A percentile compares a stretch with the other conserved stretches of the same genome.
These are phyloP conservation scores for Heliophila coronopifolia DNA, from an alignment of 441 rosid species.

Conservation along the genomic window DNA sequence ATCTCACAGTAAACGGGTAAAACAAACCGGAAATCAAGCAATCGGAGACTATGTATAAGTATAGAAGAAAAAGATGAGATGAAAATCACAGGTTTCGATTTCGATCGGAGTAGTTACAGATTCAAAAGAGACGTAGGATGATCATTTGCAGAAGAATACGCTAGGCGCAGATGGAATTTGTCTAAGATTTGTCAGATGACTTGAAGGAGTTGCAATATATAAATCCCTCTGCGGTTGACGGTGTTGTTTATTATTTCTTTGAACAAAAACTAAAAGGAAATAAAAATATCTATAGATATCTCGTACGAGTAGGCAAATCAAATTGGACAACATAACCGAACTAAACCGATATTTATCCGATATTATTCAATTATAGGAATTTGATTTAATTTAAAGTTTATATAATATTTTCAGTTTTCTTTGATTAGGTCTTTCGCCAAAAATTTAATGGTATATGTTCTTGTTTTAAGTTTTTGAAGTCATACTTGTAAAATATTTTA, in stretches of 20 bases:
- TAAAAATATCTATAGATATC: no score
- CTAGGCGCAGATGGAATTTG: slow-evolving; percentile 27
- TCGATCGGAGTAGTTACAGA: slow-evolving; percentile 17
- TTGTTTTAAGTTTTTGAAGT: no score
- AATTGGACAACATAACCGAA: neutral
- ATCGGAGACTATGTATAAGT: neutral
- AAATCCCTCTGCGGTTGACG: slow-evolving; percentile 1
- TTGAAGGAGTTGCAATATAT: neutral
- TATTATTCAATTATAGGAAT: no score
- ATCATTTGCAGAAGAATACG: slow-evolving; percentile 35
- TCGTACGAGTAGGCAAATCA: no score
- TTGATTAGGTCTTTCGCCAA: no score
- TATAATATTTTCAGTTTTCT: no score
- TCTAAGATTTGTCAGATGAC: slow-evolving; percentile 13
- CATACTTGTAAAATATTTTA: no score
- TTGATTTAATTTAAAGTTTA: no score
- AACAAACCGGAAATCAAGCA: neutral
- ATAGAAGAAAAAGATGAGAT: neutral
- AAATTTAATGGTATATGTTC: no score
- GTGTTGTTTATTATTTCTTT: neutral
- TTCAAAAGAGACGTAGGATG: slow-evolving; percentile 12
- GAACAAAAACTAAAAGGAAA: neutral
- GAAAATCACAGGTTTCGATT: neutral
- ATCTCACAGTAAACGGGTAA: neutral
- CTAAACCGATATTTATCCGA: no score